Evolutionary conservation across 495 filamentous ascomycete genomes (phyloP).

Genomic region (Chaetomium tenue): DNA sequence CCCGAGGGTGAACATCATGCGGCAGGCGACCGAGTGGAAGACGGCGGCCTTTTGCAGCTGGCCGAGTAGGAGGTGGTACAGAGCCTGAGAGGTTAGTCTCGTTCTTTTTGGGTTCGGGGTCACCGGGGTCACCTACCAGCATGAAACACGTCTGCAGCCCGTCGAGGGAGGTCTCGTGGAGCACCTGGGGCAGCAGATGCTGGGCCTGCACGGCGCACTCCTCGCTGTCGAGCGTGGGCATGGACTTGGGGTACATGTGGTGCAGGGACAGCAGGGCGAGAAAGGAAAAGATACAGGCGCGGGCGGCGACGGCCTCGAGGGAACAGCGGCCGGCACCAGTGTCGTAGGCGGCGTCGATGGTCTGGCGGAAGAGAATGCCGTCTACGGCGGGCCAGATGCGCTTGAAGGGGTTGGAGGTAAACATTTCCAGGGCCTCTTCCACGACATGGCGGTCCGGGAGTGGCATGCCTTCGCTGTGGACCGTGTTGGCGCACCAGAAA

Average conservation of each 20-base stretch:
- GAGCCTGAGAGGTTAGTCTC: conserved; percentile 31
- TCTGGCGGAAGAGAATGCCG: conserved; percentile 41
- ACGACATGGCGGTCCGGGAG: conserved; percentile 22
- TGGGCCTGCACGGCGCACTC: conserved; percentile 41
- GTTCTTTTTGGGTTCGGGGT: no score
- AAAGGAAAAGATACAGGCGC: conserved; percentile 50
- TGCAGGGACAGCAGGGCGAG: conserved; percentile 38
- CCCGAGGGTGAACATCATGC: conserved; percentile 51
- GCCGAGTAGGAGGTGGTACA: conserved; percentile 47
- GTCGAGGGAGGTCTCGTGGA: conserved; percentile 45
- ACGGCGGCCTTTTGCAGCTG: conserved; percentile 48
- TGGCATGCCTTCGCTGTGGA: background rate
- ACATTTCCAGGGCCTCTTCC: conserved; percentile 26
- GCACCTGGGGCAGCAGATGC: conserved; percentile 41
- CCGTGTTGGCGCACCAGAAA: background rate
- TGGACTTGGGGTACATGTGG: conserved; percentile 31
- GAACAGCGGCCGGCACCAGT: background rate
- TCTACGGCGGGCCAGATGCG: conserved; percentile 49
- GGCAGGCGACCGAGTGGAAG: conserved; percentile 43
- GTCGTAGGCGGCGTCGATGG: conserved; percentile 44
- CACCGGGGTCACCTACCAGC: conserved; percentile 38
- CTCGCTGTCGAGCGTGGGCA: conserved; percentile 31
- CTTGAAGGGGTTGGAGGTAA: conserved; percentile 33
- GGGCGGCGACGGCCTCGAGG: conserved; percentile 28
- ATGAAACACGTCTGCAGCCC: conserved; percentile 47